phyloP scores from a whole-genome alignment of 1,284 basidiomycete species.

The Fomitopsis schrenkii region DNA sequence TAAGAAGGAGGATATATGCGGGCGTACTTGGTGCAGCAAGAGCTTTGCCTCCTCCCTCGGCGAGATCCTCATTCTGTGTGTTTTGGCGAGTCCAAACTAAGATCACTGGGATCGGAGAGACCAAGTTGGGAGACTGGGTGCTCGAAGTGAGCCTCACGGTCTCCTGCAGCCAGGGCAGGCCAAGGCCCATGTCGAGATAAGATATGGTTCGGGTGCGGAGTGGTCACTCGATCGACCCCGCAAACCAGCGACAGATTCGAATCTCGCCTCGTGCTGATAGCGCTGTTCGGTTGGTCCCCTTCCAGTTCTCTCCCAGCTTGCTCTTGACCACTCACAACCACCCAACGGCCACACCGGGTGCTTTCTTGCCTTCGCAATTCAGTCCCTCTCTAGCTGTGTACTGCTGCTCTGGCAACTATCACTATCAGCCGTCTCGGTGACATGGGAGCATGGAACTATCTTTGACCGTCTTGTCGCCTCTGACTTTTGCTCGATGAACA shows the following conservation, averaged over 20 bases:
- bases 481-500: not conserved
- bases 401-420: not conserved
- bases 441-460: not conserved
- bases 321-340: not conserved
- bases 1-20: not conserved
- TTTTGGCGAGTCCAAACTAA: not conserved
- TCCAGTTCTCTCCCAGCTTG: not conserved
- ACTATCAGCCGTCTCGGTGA: not conserved
- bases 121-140: not conserved
- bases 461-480: not conserved
- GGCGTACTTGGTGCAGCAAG: slow-evolving; percentile 34
- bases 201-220: not conserved
- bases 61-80: slow-evolving; percentile 29
- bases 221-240: not conserved
- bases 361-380: not conserved
- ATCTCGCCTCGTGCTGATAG: slow-evolving; percentile 2
- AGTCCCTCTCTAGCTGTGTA: not conserved
- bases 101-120: not conserved
- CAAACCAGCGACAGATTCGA: not conserved
- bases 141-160: not conserved
- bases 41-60: slow-evolving; percentile 37
- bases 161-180: not conserved
- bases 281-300: not conserved
- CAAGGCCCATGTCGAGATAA: slow-evolving; percentile 1
- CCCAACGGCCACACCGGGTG: not conserved